phyloP scores from a whole-genome alignment of 2,329 filamentous ascomycete species.

The Fusarium sp. region DNA sequence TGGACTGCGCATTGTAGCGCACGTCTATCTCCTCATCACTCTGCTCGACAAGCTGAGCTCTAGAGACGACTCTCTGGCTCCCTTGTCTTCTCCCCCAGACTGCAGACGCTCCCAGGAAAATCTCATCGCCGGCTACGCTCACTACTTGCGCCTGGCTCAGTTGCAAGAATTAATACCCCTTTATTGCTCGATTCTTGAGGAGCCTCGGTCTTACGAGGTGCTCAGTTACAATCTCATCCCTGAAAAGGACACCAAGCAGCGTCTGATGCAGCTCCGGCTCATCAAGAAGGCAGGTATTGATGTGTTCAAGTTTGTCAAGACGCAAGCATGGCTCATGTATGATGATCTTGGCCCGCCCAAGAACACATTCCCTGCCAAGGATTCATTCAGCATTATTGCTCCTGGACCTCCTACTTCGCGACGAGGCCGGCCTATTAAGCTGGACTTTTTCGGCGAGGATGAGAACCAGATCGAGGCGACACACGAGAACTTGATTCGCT shows the following conservation, averaged over 20 bases:
- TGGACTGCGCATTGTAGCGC: conserved; percentile 75
- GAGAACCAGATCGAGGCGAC: conserved; percentile 66
- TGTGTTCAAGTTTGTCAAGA: conserved; percentile 77
- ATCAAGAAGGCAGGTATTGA: conserved; percentile 83
- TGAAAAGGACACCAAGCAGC: conserved; percentile 73
- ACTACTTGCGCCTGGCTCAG: conserved; percentile 77
- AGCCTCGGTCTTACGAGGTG: conserved; percentile 73
- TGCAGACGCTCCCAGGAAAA: conserved; percentile 72
- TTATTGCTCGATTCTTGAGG: conserved; percentile 84
- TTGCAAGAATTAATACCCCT: conserved; percentile 85
- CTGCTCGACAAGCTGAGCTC: conserved; percentile 70
- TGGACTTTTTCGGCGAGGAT: conserved; percentile 77
- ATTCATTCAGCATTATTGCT: conserved; percentile 65
- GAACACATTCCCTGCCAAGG: conserved; percentile 54
- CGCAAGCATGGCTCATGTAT: conserved; percentile 69
- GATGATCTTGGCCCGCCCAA: conserved; percentile 57
- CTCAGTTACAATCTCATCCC: conserved; percentile 83
- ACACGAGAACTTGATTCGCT: conserved; percentile 79
- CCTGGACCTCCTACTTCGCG: conserved; percentile 48
- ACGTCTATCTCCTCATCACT: conserved; percentile 74
- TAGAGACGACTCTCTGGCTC: conserved; percentile 27
- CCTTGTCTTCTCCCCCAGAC: conserved; percentile 29
- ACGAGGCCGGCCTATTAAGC: conserved; percentile 72
- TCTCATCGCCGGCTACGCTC: conserved; percentile 84
- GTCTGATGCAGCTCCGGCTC: conserved; percentile 76